Base-by-base conservation (phyloP, 805 yeast genomes). In the Yarrowia bubula region DNA sequence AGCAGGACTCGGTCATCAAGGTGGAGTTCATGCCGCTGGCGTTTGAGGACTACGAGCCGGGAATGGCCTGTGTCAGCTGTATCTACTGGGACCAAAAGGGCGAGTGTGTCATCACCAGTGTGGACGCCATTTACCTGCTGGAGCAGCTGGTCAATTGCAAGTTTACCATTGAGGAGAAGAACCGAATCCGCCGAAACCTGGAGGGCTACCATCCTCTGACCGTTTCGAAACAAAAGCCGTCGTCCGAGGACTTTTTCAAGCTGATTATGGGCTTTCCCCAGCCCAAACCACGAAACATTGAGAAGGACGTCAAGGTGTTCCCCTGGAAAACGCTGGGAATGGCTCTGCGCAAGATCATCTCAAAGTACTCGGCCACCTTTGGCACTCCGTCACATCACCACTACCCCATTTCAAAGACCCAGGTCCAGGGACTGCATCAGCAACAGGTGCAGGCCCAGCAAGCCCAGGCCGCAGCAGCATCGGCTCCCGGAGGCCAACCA, bases 211-310 rank as follows among this genome's bases (percentile, higher is more conserved):
- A 83, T 69, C 90, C 91, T 1, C 72, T 77, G 47, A 87, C 90
- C 0, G 80, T 87, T 13, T 79, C 86, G 17, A 81, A 86, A 67
- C 73, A 80, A 4, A 77, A 77, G 48, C 72, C 71, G 11, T 79
- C 79, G 31, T 72, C 72, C 44, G 75, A 74, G 48, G 70, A 72
- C 32, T 78, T 82, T 61, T 82, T 81, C 71, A 72, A 76, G 71
- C 69, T 81, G 58, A 80, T 87, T 41, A 87, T 87, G 90, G 75
- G 79, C 37, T 86, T 82, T 78, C 82, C 82, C 33, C 79, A 79
- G 65, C 91, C 91, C 1, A 78, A 84, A 68, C 91, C 91, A 5
- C 76, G 91, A 46, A 86, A 85, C 68, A 87, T 87, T 50, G 90
- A 85, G 69, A 87, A 87, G 72, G 89, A 86, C 71, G 81, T 87